Base-by-base conservation (phyloP, 225 moss, liverwort and hornwort genomes). In the Sphagnum tenellum region DNA sequence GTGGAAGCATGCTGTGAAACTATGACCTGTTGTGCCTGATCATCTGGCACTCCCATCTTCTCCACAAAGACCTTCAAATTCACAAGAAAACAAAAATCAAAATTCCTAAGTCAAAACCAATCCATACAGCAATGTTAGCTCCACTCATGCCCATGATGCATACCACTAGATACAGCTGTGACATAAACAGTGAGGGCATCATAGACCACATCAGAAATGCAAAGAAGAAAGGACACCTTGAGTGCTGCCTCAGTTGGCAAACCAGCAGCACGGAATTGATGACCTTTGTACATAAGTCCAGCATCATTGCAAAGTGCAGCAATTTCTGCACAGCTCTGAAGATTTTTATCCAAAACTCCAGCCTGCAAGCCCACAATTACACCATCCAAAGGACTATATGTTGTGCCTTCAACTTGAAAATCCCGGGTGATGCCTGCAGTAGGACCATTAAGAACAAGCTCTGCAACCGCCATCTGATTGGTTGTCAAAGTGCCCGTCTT, bases 401-500 rank as follows among this genome's bases (percentile, higher is more conserved):
- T 95, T 3, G 95, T 92, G 59, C 95, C 95, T 57, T 95, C 92
- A 6, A 95, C 95, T 64, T 88, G 89, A 54, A 77, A 89, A 69
- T 78, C 81, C 11, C 95, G 83, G 49, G 84, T 88, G 46, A 72
- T 57, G 29, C 88, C 86, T 44, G 84, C 70, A 65, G 74, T 71
- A 14, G 78, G 52, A 64, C 92, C 95, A 55, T 88, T 95, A 0
- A 88, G 82, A 44, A 95, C 79, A 45, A 95, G 69, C 75, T 88
- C 88, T 45, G 84, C 89, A 45, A 96, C 95, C 9, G 95, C 88
- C 95, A 96, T 96, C 76, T 96, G 95, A 70, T 96, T 96, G 3
- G 95, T 96, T n/a, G 95, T 96, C 64, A 96, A 63, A 4, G 95
- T 96, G 64, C 95, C 95, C 0, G 95, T 96, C 81, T 96, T 96